Percentiles rank a stretch among this genome's conserved stretches.
Evolutionary conservation across 2,329 filamentous ascomycete genomes (phyloP).

Genomic region (Phialemoniopsis sp.): DNA sequence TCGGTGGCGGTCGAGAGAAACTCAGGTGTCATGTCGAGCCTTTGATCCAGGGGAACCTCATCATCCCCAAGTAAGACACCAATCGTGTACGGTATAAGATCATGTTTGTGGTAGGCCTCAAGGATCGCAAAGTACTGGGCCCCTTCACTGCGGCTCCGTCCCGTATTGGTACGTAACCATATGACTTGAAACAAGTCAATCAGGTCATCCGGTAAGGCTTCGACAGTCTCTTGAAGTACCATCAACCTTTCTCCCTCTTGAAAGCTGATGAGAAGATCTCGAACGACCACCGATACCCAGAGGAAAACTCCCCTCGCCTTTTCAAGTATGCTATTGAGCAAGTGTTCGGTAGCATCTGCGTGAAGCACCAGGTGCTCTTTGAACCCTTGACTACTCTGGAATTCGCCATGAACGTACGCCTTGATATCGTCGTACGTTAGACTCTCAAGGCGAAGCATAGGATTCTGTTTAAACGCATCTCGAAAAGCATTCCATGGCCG

Average conservation of each 20-base stretch:
- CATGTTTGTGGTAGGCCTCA: too few species aligned
- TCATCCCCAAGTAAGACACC: neutral
- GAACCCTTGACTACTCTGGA: conserved; percentile 8
- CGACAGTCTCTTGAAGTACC: conserved; percentile 1
- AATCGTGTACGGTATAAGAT: too few species aligned
- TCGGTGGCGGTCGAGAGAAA: too few species aligned
- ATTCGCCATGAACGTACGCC: conserved; percentile 11
- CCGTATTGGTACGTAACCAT: too few species aligned
- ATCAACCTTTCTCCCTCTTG: conserved; percentile 2
- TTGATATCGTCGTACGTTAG: conserved; percentile 16
- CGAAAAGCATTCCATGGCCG: conserved; percentile 17
- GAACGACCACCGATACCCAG: conserved; percentile 11
- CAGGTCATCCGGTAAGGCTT: conserved; percentile 3
- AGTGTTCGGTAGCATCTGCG: neutral
- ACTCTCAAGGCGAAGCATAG: conserved; percentile 13
- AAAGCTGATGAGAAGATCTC: neutral
- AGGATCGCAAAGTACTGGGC: too few species aligned
- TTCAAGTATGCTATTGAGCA: conserved; percentile 7
- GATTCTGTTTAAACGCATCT: conserved; percentile 9
- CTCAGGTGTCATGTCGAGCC: too few species aligned
- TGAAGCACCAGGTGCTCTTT: too few species aligned
- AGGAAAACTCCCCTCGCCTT: conserved; percentile 14
- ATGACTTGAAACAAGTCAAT: conserved; percentile 2
- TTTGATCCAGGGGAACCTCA: too few species aligned
- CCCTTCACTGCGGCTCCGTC: too few species aligned